Evolutionary conservation across 1,139 yeast species (phyloP).

Genomic region (Trichomonascaceae sp.): DNA sequence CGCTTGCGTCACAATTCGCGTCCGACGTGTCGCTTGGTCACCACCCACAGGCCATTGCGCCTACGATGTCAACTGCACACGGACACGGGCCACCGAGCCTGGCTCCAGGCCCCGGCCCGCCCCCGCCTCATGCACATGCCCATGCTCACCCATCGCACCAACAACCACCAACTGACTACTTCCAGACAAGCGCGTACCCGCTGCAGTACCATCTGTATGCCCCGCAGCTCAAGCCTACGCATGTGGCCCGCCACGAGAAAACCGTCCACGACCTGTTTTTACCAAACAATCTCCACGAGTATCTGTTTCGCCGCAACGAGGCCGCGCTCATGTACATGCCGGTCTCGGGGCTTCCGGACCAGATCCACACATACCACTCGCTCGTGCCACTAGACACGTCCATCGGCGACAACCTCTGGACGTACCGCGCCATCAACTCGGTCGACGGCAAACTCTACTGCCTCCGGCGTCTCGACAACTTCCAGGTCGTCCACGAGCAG

Average conservation of each 20-base stretch:
- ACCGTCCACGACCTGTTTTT: conserved; percentile 59
- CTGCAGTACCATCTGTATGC: conserved; percentile 83
- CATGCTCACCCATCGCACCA: conserved; percentile 1
- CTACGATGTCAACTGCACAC: neutral
- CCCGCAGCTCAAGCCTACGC: conserved; percentile 61
- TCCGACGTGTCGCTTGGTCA: too few relatives aligned
- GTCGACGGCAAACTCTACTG: conserved; percentile 68
- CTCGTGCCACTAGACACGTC: conserved; percentile 70
- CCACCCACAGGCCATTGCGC: too few relatives aligned
- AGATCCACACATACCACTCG: conserved; percentile 74
- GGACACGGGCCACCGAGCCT: neutral
- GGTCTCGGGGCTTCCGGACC: conserved; percentile 49
- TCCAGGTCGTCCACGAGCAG: conserved; percentile 47
- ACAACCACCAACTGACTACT: conserved; percentile 9
- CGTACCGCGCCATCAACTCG: conserved; percentile 73
- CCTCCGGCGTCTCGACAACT: conserved; percentile 58
- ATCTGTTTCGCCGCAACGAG: conserved; percentile 60
- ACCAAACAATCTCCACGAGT: conserved; percentile 58
- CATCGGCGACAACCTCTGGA: conserved; percentile 43
- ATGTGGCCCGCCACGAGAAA: conserved; percentile 53
- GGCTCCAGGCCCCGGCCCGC: neutral
- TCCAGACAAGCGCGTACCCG: conserved; percentile 33
- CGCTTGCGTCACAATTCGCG: too few relatives aligned
- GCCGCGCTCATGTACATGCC: conserved; percentile 63
- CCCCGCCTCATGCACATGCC: conserved; percentile 1